Evolutionary conservation across 2,329 filamentous ascomycete species (phyloP), one percentile per base, ranked within the genome.

Genomic region (Neophaeococcomyces mojaviensis): DNA sequence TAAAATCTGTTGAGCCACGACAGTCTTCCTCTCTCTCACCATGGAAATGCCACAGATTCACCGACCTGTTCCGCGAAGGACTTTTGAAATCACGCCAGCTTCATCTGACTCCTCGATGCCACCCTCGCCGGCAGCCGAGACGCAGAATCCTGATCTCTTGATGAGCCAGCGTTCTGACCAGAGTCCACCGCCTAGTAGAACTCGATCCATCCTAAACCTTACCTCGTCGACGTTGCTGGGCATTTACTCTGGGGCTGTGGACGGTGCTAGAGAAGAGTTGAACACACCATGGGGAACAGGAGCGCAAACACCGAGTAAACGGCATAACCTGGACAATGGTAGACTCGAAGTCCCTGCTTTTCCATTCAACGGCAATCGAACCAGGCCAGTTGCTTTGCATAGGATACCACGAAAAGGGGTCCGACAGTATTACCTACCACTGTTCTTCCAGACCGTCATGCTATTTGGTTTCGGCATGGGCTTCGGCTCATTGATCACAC

Each of bases 151-250:
- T 6, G 63, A 68, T 18, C 49, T 64, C 5, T 55, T 68, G 24
- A 49, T 55, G 15, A 55, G 43, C 51, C 36, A 58, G 49, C 44
- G 57, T 49, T 33, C 44, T 5, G 61, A 61, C 16, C 56, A 57
- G 19, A 44, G 20, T 31, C 41, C 33, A 28, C 67, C 75, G 42
- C 71, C 79, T 54, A 82, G 77, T 60, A 80, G 86, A 48, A 85
- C 82, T 19, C 80, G 84, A 54, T 95, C 88, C 8, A 78, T 88
- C 47, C 71, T 88, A 60, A 94, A 96, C 62, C 75, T 98, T 49
- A 95, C 88, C 3, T 83, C 86, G 8, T 89, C 88, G 2, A 95
- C 92, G 0, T 77, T 98, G 4, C 86, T 84, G 56, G 90, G 92
- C 45, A 98, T 98, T 59, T 98, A 94, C 70, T 82, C 81, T 9